These are phyloP conservation scores for Phoenix roebelenii DNA, from an alignment of 176 grass and related monocot species.

Conservation along the genomic window DNA sequence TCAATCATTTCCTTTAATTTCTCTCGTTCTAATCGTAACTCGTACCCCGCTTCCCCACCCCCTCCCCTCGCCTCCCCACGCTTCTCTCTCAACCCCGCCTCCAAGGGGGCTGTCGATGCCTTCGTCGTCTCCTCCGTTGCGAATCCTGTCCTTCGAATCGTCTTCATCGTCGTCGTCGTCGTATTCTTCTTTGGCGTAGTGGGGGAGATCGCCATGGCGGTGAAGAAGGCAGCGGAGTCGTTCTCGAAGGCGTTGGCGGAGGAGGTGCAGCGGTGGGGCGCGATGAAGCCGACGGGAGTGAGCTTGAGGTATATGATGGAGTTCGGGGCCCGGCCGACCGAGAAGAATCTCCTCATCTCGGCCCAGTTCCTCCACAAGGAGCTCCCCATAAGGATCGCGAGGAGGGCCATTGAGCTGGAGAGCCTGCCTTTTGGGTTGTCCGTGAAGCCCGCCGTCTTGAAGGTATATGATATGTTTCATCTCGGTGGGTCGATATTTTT, in stretches of 20 bases:
- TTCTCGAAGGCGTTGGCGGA: conserved; percentile 54
- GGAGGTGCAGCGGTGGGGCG: conserved; percentile 74
- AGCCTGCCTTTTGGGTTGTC: conserved; percentile 67
- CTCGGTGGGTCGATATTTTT: neutral
- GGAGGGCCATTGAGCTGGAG: conserved; percentile 68
- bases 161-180: too few relatives aligned
- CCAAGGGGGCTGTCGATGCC: neutral
- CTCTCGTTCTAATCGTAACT: too few relatives aligned
- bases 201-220: conserved; percentile 1
- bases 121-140: too few relatives aligned
- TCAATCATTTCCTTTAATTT: too few relatives aligned
- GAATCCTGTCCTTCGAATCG: too few relatives aligned
- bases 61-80: too few relatives aligned
- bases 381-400: conserved; percentile 71
- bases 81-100: neutral
- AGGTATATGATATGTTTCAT: conserved; percentile 27
- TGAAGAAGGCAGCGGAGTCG: conserved; percentile 51
- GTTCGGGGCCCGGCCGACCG: conserved; percentile 67
- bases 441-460: conserved; percentile 59
- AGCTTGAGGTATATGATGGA: conserved; percentile 95
- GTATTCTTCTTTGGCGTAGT: too few relatives aligned
- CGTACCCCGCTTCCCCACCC: too few relatives aligned
- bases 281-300: conserved; percentile 87
- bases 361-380: conserved; percentile 89
- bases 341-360: conserved; percentile 62